Conservation (phyloP, 495 filamentous ascomycete genomes). For the Podospora bellae-mahoneyi region DNA sequence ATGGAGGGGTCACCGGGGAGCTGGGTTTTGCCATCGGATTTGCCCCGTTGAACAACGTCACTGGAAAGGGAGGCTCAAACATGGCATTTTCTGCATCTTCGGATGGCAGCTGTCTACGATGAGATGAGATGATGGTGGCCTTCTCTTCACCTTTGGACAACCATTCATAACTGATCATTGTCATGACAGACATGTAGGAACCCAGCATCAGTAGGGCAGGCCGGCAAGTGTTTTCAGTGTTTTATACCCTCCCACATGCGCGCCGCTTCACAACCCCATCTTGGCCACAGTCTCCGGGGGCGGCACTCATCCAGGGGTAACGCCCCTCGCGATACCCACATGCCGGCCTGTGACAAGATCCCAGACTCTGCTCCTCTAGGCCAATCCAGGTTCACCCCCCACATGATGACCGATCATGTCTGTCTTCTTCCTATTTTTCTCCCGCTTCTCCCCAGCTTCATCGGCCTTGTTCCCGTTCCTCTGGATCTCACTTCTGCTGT, state of each 20-base stretch:
- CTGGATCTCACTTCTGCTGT: slow-evolving; percentile 1
- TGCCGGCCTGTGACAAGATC: neutral
- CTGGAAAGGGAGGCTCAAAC: neutral
- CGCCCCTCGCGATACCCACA: neutral
- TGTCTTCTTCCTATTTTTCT: slow-evolving; percentile 1
- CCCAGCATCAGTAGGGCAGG: neutral
- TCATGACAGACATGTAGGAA: neutral
- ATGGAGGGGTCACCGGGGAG: neutral
- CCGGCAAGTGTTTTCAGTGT: neutral
- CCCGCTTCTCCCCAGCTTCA: neutral
- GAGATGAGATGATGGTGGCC: neutral
- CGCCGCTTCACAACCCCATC: neutral
- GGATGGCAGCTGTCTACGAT: neutral
- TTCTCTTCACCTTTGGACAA: neutral
- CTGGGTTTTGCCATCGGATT: neutral
- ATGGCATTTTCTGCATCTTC: neutral
- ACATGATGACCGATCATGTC: neutral
- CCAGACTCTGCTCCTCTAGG: neutral
- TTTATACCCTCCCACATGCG: neutral
- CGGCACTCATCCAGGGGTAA: slow-evolving; percentile 3
- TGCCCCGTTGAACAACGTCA: neutral
- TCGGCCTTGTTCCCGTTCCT: neutral
- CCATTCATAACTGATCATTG: neutral
- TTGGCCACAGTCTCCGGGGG: neutral
- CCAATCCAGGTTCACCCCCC: neutral